A percentile compares a stretch with the other conserved stretches of the same genome.
Evolutionary conservation across 1,284 basidiomycete genomes (phyloP).

Genomic region (Flammula alnicola): DNA sequence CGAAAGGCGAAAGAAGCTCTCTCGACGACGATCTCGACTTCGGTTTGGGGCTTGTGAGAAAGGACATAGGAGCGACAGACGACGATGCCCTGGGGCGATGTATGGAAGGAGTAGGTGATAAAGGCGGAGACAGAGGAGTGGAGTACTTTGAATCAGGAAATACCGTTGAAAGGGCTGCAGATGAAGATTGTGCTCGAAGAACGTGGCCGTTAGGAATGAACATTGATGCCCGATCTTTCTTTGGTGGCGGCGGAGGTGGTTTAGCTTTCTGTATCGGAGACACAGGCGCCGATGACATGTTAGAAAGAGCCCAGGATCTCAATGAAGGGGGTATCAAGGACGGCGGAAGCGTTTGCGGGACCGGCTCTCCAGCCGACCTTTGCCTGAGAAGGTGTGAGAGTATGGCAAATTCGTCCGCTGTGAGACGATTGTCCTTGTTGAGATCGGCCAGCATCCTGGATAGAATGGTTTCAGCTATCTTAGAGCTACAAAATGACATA

Average conservation of each 20-base stretch:
- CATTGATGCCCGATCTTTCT: constrained; percentile 14
- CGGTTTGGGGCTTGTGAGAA: constrained; percentile 7
- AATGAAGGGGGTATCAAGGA: constrained; percentile 81
- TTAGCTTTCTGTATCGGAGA: constrained; percentile 17
- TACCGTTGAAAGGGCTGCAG: neutral
- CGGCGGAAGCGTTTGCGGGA: constrained; percentile 74
- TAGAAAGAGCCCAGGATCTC: constrained; percentile 41
- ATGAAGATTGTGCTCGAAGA: constrained; percentile 1
- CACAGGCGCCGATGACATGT: constrained; percentile 5
- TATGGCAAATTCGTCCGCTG: constrained; percentile 91
- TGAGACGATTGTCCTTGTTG: constrained; percentile 82
- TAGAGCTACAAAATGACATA: neutral
- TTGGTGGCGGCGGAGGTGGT: constrained; percentile 21
- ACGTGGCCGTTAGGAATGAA: constrained; percentile 6
- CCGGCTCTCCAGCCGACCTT: constrained; percentile 77
- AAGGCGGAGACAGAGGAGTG: constrained; percentile 11
- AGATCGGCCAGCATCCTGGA: constrained; percentile 76
- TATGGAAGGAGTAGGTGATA: constrained; percentile 8
- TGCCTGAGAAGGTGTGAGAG: constrained; percentile 92
- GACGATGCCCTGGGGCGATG: constrained; percentile 6
- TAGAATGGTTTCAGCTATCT: neutral
- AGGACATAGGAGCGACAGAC: constrained; percentile 9
- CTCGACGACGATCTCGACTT: neutral
- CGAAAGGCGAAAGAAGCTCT: constrained; percentile 23
- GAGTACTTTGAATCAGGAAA: constrained; percentile 7